Conservation (phyloP, 768 basidiomycete species). For the Leccinum imitatum region DNA sequence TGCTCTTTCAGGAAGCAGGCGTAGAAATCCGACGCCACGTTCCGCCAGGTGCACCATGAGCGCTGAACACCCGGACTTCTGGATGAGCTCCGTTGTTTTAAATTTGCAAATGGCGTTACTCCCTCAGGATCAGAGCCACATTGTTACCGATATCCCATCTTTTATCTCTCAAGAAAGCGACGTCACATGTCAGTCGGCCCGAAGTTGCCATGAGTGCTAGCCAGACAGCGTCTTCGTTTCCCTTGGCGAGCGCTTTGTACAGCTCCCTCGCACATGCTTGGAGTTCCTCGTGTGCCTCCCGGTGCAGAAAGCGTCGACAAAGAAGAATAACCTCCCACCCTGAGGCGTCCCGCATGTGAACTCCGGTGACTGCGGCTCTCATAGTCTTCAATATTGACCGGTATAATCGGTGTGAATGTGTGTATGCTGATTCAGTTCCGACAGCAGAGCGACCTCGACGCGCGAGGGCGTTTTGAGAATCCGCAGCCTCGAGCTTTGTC, state of each 20-base stretch:
- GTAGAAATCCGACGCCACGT: constrained; percentile 76
- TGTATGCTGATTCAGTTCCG: constrained; percentile 71
- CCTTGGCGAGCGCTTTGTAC: constrained; percentile 55
- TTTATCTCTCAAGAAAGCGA: constrained; percentile 51
- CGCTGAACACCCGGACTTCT: neutral
- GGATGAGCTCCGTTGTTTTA: constrained; percentile 1
- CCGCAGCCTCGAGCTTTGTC: constrained; percentile 56
- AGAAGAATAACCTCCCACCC: constrained; percentile 80
- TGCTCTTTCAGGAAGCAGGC: constrained; percentile 75
- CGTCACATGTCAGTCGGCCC: constrained; percentile 39
- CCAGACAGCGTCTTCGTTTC: constrained; percentile 87
- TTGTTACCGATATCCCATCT: constrained; percentile 63
- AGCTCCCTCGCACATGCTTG: constrained; percentile 64
- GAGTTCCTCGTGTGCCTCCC: constrained; percentile 68
- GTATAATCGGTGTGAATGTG: constrained; percentile 79
- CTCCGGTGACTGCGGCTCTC: constrained; percentile 60
- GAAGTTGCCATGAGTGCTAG: constrained; percentile 60
- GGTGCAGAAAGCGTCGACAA: constrained; percentile 76
- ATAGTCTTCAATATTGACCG: constrained; percentile 74
- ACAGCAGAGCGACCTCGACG: constrained; percentile 50
- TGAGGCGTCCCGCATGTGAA: constrained; percentile 67
- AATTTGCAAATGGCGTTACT: constrained; percentile 22
- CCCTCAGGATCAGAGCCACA: constrained; percentile 28
- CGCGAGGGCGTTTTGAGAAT: constrained; percentile 64
- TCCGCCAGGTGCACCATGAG: constrained; percentile 36